Evolutionary conservation across 78 protist genomes (phyloP), one percentile per base, ranked within the genome.

Genomic region (Creolimax fragrantissima): DNA sequence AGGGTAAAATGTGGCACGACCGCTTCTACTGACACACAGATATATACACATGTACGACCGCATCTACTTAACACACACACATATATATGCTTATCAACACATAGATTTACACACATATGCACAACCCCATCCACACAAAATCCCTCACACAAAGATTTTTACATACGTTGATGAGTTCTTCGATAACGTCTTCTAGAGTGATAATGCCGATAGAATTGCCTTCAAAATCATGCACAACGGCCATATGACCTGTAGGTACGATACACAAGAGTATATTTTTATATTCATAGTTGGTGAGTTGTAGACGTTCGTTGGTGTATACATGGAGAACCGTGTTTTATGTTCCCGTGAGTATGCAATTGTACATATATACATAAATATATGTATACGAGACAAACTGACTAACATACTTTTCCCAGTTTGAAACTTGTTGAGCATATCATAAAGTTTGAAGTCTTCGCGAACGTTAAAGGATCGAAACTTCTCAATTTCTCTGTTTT

Each of bases 111-210:
- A 47, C 11, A 47, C 74, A 47, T 47, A 47, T 47, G 11, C 11
- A 47, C 74, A 47, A 24, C 7, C 74, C 7, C 11, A 47, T 11
- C 7, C 11, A 47, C 74, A 47, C n/a, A n/a, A n/a, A n/a, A n/a
- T n/a, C n/a, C n/a, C n/a, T n/a, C n/a, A n/a, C n/a, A n/a, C n/a
- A n/a, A n/a, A n/a, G n/a, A n/a, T n/a, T n/a, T n/a, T 24, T 41
- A 6, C 86, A 5, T 83, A 83, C 86, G 83, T 6, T 24, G 5
- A 89, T 37, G n/a, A 89, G 2, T 35, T 89, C 81, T 39, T 89
- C 91, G 4, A 89, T 44, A 35, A 89, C n/a, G 17, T 89, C 91
- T 17, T 89, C 91, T 81, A 89, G 91, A 5, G 91, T 89, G 74
- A 89, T 44, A 6, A 89, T 35, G 35, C 91, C 91, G 41, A 86